phyloP scores from a whole-genome alignment of 306 rosid genomes.

The Luffa acutangula region DNA sequence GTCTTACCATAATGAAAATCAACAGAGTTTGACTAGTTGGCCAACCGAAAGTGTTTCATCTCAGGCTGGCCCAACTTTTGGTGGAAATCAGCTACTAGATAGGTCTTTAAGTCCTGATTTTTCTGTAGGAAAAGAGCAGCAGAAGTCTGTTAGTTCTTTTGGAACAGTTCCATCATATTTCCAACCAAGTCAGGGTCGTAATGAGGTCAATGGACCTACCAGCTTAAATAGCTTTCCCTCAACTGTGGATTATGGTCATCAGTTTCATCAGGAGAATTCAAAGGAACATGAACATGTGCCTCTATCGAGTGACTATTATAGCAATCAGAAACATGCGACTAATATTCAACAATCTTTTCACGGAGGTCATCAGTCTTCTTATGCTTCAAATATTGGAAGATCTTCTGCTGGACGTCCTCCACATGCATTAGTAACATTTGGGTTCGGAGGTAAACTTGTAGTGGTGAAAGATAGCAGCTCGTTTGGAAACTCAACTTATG shows the following conservation, averaged over 20 bases:
- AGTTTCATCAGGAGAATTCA: slow-evolving; percentile 34
- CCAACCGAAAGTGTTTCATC: slow-evolving; percentile 21
- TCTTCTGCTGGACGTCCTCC: slow-evolving; percentile 88
- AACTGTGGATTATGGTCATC: slow-evolving; percentile 32
- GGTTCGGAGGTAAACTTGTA: slow-evolving; percentile 94
- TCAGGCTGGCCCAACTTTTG: slow-evolving; percentile 20
- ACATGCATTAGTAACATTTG: slow-evolving; percentile 76
- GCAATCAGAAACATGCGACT: slow-evolving; percentile 31
- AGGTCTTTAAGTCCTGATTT: slow-evolving; percentile 33
- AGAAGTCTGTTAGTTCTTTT: slow-evolving; percentile 32
- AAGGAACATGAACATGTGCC: slow-evolving; percentile 27
- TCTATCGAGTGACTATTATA: slow-evolving; percentile 37
- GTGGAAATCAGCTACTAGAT: slow-evolving; percentile 35
- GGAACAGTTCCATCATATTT: slow-evolving; percentile 38
- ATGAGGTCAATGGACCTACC: slow-evolving; percentile 37
- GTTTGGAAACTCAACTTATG: slow-evolving; percentile 37
- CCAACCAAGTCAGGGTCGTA: slow-evolving; percentile 34
- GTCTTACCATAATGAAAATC: slow-evolving; percentile 24
- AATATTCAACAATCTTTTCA: slow-evolving; percentile 43
- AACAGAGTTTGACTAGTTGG: slow-evolving; percentile 33
- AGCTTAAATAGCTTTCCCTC: slow-evolving; percentile 31
- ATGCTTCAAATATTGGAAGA: slow-evolving; percentile 48
- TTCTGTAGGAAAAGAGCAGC: slow-evolving; percentile 33
- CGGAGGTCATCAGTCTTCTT: slow-evolving; percentile 38
- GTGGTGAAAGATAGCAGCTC: slow-evolving; percentile 56